Conservation (phyloP, 257 asterid genomes). For the Rauvolfia tetraphylla region DNA sequence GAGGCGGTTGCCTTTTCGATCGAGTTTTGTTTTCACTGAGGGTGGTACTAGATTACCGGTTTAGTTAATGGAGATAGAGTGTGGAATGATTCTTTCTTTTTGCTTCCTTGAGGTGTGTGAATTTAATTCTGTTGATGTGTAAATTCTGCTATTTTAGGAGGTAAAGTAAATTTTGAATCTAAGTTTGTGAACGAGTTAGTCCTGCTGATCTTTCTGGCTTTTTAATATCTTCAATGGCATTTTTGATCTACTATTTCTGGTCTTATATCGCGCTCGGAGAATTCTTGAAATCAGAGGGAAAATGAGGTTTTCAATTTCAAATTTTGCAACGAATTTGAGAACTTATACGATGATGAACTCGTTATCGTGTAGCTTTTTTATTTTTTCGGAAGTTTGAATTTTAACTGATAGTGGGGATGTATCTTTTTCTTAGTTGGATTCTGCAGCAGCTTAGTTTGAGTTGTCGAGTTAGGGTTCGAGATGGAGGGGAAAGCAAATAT, state of each 20-base stretch:
- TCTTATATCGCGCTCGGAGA: neutral
- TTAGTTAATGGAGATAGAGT: too few relatives aligned
- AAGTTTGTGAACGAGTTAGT: neutral
- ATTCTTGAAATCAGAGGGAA: neutral
- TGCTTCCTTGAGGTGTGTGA: neutral
- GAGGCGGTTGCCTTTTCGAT: neutral
- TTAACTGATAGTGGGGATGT: neutral
- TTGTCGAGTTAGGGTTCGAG: neutral
- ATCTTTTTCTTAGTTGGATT: neutral
- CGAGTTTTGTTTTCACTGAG: neutral
- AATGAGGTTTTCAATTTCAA: neutral
- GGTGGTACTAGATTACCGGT: neutral
- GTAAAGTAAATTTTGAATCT: neutral
- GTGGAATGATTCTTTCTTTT: neutral
- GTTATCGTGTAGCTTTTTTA: neutral
- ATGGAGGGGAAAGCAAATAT: slow-evolving; percentile 48
- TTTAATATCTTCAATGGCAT: neutral
- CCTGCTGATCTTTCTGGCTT: neutral
- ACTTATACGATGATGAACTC: neutral
- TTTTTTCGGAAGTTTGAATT: neutral
- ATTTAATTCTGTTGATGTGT: neutral
- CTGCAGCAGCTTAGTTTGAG: neutral
- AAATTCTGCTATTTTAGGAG: neutral
- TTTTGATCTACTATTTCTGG: neutral
- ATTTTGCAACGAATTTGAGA: neutral